Evolutionary conservation across 1,284 basidiomycete species (phyloP).

Genomic region (Puccinia horiana): DNA sequence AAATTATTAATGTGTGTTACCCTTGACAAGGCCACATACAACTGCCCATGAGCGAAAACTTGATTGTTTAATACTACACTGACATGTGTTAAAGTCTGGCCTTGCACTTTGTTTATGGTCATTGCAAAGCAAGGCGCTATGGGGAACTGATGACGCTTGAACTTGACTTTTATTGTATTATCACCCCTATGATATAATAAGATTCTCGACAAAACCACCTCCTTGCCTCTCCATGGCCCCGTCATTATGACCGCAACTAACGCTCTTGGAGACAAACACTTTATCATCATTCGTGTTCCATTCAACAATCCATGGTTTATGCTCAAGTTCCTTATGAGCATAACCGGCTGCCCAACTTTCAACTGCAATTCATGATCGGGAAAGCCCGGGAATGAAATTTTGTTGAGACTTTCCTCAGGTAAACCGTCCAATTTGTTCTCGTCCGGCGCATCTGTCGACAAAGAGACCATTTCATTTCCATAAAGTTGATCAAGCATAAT

Average conservation of each 20-base stretch:
- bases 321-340: background rate
- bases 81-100: no score
- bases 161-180: conserved; percentile 53
- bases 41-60: no score
- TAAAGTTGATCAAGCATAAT: background rate
- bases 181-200: background rate
- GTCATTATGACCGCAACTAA: background rate
- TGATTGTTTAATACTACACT: no score
- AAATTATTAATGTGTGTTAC: no score
- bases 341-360: background rate
- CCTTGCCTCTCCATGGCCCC: background rate
- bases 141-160: conserved; percentile 60
- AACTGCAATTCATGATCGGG: background rate
- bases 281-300: background rate
- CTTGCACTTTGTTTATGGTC: conserved; percentile 62
- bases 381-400: background rate
- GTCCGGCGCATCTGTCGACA: background rate
- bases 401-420: background rate
- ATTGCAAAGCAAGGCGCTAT: conserved; percentile 61
- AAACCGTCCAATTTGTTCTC: background rate
- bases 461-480: background rate
- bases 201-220: background rate
- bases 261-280: no score
- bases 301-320: background rate
- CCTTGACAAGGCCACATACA: no score